Evolutionary conservation across 2,329 filamentous ascomycete genomes (phyloP), one percentile per base, ranked within the genome.

Genomic region (Colletotrichum trifolii): DNA sequence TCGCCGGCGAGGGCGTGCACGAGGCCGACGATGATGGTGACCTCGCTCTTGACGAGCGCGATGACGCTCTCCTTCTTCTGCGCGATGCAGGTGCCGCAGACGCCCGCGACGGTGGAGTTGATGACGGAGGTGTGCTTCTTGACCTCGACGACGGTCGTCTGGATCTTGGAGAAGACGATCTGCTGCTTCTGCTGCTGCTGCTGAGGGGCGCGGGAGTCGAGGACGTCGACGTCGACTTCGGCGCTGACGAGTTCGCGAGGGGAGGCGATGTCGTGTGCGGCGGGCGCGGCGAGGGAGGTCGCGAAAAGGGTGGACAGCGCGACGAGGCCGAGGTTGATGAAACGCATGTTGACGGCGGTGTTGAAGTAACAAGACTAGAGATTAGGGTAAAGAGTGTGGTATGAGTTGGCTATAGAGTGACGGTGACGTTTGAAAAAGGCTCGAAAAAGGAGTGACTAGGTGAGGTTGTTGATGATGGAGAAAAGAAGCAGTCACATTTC

Each of bases 71-170:
- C 52, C 62, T 65, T 62, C 52, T 62, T 43, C 49, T 49, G 10
- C 35, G 35, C 10, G 40, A 40, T 42, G 57, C 54, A 54, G 13
- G 52, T 12, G 4, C 25, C 40, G 40, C 52, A 42, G 62, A 46
- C 52, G 25, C 42, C 53, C 7, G 49, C 52, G 47, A 65, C 62
- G 33, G 62, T 65, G 40, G 40, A 42, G 62, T 65, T 65, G 62
- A 65, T 62, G 47, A 48, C 15, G n/a, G 35, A 36, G 47, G 57
- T 62, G 52, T 65, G 62, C 62, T 65, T 62, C 43, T 38, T 47
- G n/a, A 62, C 58, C 34, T 62, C 58, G 25, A 65, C 52, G 36
- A 57, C 8, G 46, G 58, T 55, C 15, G 53, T 50, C 62, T 56
- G 46, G 39, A 65, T 34, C 62, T 62, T 62, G 58, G 58, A 56